Conservation (phyloP, 2,329 filamentous ascomycete genomes). For the Grosmannia serpens region DNA sequence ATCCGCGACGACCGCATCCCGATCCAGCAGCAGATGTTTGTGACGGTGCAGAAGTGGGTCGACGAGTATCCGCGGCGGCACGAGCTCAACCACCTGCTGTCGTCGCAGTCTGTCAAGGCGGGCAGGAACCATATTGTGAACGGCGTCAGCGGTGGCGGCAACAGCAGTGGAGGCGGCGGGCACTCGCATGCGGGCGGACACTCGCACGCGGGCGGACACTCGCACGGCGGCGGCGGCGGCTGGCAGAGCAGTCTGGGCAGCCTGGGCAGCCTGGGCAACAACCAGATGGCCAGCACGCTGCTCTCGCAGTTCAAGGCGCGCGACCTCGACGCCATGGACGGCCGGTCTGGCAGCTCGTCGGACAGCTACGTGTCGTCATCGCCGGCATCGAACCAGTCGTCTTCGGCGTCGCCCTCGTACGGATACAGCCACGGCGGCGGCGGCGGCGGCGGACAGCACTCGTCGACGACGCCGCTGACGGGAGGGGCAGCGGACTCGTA, state of each 20-base stretch:
- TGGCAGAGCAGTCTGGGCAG: constrained; percentile 21
- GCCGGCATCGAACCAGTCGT: constrained; percentile 17
- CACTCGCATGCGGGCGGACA: constrained; percentile 19
- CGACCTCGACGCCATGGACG: constrained; percentile 44
- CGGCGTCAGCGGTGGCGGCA: constrained; percentile 11
- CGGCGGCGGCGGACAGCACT: not conserved
- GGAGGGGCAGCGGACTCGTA: constrained; percentile 11
- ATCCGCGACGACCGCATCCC: constrained; percentile 64
- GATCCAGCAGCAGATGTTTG: constrained; percentile 81
- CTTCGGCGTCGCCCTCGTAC: constrained; percentile 18
- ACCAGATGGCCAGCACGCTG: constrained; percentile 39
- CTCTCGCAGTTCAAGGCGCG: constrained; percentile 51
- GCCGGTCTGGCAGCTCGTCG: constrained; percentile 24
- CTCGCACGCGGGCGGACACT: constrained; percentile 18
- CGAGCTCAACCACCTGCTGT: constrained; percentile 63
- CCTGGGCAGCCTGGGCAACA: constrained; percentile 28
- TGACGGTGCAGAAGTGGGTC: constrained; percentile 72
- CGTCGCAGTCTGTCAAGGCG: constrained; percentile 68
- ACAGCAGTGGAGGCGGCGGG: constrained; percentile 12
- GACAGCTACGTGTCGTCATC: constrained; percentile 23
- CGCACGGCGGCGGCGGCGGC: constrained; percentile 18
- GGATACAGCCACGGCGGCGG: constrained; percentile 26
- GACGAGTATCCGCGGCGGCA: constrained; percentile 55
- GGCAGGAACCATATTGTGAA: constrained; percentile 65
- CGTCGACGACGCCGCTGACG: not conserved